These are phyloP conservation scores for Geotrichum klebahnii DNA, from an alignment of 1,139 yeast genomes.

Conservation along the genomic window DNA sequence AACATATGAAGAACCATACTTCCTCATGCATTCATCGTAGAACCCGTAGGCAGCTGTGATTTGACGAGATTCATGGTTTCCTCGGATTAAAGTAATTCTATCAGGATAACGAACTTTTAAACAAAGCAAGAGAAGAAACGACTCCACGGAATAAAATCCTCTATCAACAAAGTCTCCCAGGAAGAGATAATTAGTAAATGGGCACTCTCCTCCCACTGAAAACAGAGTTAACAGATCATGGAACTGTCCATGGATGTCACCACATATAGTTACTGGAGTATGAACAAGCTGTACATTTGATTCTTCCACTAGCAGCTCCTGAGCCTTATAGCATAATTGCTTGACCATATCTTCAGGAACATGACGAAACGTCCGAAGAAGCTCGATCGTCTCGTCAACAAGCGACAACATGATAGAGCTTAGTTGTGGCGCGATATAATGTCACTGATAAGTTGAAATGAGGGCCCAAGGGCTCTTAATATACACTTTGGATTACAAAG, in stretches of 20 bases:
- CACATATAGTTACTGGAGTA: constrained; percentile 95
- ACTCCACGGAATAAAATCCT: constrained; percentile 90
- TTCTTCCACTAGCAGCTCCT: constrained; percentile 83
- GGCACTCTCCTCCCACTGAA: constrained; percentile 80
- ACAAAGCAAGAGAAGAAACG: constrained; percentile 66
- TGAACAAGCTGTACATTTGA: constrained; percentile 92
- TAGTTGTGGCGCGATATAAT: too few relatives aligned
- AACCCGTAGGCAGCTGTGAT: constrained; percentile 98
- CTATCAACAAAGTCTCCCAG: constrained; percentile 88
- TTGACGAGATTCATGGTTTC: constrained; percentile 94
- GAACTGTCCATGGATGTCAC: constrained; percentile 95
- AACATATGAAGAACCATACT: constrained; percentile 90
- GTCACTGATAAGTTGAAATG: neutral
- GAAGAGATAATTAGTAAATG: constrained; percentile 68
- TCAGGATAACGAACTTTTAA: constrained; percentile 93
- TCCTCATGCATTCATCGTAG: constrained; percentile 91
- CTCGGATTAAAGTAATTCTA: constrained; percentile 85
- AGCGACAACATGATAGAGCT: constrained; percentile 20
- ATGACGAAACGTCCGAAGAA: constrained; percentile 68
- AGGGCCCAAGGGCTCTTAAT: neutral
- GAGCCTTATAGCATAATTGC: constrained; percentile 78
- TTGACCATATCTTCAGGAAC: constrained; percentile 78
- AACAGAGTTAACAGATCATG: constrained; percentile 87
- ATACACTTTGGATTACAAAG: too few relatives aligned
- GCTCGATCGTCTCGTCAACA: constrained; percentile 47